phyloP scores from a whole-genome alignment of 352 stramenopile genomes.

The Aphanomyces invadans region DNA sequence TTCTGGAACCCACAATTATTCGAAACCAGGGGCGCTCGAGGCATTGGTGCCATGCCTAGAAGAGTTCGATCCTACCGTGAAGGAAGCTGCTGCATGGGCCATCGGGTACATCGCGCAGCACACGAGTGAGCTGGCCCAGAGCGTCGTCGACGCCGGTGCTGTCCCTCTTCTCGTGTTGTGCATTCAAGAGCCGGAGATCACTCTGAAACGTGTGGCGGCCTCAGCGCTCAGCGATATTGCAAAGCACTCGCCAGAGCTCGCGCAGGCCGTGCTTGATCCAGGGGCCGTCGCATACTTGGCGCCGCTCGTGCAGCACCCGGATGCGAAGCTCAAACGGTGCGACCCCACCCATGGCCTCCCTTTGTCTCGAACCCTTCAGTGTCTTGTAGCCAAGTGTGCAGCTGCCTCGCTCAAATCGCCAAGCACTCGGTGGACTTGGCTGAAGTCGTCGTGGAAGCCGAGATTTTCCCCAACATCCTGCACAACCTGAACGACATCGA shows the following conservation, averaged over 20 bases:
- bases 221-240: slow-evolving; percentile 90
- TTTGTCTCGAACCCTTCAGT: background rate
- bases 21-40: slow-evolving; percentile 56
- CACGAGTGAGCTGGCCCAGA: slow-evolving; percentile 88
- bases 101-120: slow-evolving; percentile 95
- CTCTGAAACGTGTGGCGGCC: slow-evolving; percentile 90
- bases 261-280: slow-evolving; percentile 89
- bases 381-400: slow-evolving; percentile 54
- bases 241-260: slow-evolving; percentile 93
- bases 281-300: slow-evolving; percentile 91
- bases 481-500: slow-evolving; percentile 94
- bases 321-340: slow-evolving; percentile 91
- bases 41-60: slow-evolving; percentile 90
- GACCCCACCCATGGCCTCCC: slow-evolving; percentile 26
- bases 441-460: slow-evolving; percentile 92
- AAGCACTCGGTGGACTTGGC: slow-evolving; percentile 94
- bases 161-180: slow-evolving; percentile 92
- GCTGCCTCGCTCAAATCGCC: slow-evolving; percentile 89
- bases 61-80: slow-evolving; percentile 93
- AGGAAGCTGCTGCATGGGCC: slow-evolving; percentile 91
- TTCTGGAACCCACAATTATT: background rate
- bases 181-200: slow-evolving; percentile 93
- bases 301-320: slow-evolving; percentile 88
- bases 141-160: slow-evolving; percentile 89
- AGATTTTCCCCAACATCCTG: slow-evolving; percentile 94